Percentiles rank a stretch among this genome's conserved stretches.
Conservation (phyloP, 2,329 filamentous ascomycete genomes). For the Pseudomassariella vexata region DNA sequence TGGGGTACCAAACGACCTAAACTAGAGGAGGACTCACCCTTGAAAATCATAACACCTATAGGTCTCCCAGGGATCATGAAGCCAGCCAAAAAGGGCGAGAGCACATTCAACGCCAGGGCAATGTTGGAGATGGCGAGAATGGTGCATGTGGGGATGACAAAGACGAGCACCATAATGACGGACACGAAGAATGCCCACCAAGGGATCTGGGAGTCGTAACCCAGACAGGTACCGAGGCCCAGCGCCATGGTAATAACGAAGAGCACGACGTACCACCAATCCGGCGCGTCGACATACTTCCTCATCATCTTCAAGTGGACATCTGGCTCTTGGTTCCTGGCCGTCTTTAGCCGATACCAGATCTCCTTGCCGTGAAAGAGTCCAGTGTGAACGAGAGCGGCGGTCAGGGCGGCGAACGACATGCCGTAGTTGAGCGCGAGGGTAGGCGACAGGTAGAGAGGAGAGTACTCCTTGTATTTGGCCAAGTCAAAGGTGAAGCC, state of each 20-base stretch:
- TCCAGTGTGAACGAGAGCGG: slow-evolving; percentile 30
- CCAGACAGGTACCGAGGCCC: slow-evolving; percentile 34
- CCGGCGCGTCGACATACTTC: slow-evolving; percentile 44
- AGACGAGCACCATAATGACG: slow-evolving; percentile 37
- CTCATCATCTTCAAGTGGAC: slow-evolving; percentile 47
- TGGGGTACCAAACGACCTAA: too few relatives aligned
- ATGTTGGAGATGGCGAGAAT: slow-evolving; percentile 47
- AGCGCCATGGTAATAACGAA: slow-evolving; percentile 41
- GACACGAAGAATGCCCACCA: slow-evolving; percentile 50
- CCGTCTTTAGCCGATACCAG: slow-evolving; percentile 37
- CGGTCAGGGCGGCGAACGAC: slow-evolving; percentile 47
- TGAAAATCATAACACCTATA: slow-evolving; percentile 52
- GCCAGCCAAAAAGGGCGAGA: slow-evolving; percentile 48
- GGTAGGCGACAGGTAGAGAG: slow-evolving; percentile 44
- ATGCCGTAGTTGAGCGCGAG: slow-evolving; percentile 42
- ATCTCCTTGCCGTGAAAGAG: slow-evolving; percentile 36
- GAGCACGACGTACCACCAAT: slow-evolving; percentile 48
- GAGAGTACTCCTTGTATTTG: slow-evolving; percentile 49
- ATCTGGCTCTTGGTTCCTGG: slow-evolving; percentile 41
- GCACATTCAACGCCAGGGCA: slow-evolving; percentile 43
- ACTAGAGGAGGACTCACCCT: slow-evolving; percentile 21
- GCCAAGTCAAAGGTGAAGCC: slow-evolving; percentile 43
- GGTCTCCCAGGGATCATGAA: slow-evolving; percentile 54
- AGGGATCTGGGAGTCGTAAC: slow-evolving; percentile 40
- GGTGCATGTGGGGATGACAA: slow-evolving; percentile 40